Evolutionary conservation across 441 rosid genomes (phyloP), one percentile per base, ranked within the genome.

Genomic region (Melastoma candidum): DNA sequence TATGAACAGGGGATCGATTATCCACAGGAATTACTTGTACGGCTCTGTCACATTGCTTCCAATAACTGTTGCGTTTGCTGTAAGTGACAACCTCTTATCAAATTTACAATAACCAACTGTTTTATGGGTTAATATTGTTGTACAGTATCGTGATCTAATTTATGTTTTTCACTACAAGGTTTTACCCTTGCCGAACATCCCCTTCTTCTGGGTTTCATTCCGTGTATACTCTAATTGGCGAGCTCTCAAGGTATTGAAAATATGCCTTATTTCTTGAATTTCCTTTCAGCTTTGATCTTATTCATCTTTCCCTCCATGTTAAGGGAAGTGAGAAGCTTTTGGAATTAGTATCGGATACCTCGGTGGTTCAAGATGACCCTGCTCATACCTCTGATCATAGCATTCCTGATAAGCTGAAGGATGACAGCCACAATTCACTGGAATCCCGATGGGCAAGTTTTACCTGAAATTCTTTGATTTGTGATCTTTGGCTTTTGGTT

Each of bases 241-340:
- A 60, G 95, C 95, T 66, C 82, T 79, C 55, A 78, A 85, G 98
- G 98, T 88, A 36, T 45, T 48, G 14, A 36, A 8, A 2, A 32
- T 32, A 32, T 4, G 8, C 7, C 44, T 48, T 11, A 3, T 7
- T 39, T 54, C 12, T 11, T 60, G 51, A 54, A 13, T 59, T 12
- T 1, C 44, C 57, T 25, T 12, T 27, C 41, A 4, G 41, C 41
- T 32, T 3, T 32, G 5, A 8, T 32, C 41, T 32, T 32, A 32
- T 64, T n/a, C 17, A 8, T 11, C 49, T 67, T 27, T 48, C 59
- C 59, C 48, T 60, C 44, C 49, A 39, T 9, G 49, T 58, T 12
- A 59, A 84, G 95, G 97, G 97, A 71, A 88, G 98, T 69, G 95
- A 84, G 81, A 84, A 81, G 67, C 92, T 93, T 32, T 86, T 93